phyloP scores from a whole-genome alignment of 2,329 filamentous ascomycete species.

The Raffaelea ambrosiae region DNA sequence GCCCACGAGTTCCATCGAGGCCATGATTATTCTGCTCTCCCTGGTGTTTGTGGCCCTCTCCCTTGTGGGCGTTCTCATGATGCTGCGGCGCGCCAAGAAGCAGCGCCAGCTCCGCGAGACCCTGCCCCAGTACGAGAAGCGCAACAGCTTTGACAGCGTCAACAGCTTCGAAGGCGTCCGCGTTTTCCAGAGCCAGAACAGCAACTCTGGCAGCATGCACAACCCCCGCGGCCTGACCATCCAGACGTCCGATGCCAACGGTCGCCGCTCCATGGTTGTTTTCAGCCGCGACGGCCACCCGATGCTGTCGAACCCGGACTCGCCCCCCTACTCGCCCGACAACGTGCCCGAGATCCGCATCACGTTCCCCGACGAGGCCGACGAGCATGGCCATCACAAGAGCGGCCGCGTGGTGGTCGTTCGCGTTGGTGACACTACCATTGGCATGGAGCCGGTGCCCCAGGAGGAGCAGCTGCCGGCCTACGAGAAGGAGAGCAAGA shows the following conservation, averaged over 20 bases:
- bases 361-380: slow-evolving; percentile 93
- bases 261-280: slow-evolving; percentile 63
- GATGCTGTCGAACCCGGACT: slow-evolving; percentile 66
- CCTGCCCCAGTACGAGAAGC: slow-evolving; percentile 55
- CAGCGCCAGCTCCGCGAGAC: slow-evolving; percentile 38
- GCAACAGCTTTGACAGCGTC: slow-evolving; percentile 30
- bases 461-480: slow-evolving; percentile 75
- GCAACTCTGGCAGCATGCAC: slow-evolving; percentile 24
- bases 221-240: slow-evolving; percentile 50
- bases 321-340: slow-evolving; percentile 69
- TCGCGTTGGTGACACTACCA: slow-evolving; percentile 74
- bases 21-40: slow-evolving; percentile 71
- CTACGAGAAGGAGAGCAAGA: slow-evolving; percentile 73
- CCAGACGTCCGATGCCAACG: slow-evolving; percentile 38
- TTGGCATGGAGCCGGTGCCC: slow-evolving; percentile 83
- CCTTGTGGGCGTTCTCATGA: slow-evolving; percentile 58
- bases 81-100: slow-evolving; percentile 58
- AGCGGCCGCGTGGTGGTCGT: slow-evolving; percentile 88
- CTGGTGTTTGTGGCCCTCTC: slow-evolving; percentile 66
- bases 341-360: slow-evolving; percentile 93
- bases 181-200: slow-evolving; percentile 18
- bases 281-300: slow-evolving; percentile 64
- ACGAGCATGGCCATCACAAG: slow-evolving; percentile 71
- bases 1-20: slow-evolving; percentile 58
- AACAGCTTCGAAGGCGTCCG: slow-evolving; percentile 16